phyloP scores from a whole-genome alignment of 257 asterid genomes.

The Capsicum chinense region DNA sequence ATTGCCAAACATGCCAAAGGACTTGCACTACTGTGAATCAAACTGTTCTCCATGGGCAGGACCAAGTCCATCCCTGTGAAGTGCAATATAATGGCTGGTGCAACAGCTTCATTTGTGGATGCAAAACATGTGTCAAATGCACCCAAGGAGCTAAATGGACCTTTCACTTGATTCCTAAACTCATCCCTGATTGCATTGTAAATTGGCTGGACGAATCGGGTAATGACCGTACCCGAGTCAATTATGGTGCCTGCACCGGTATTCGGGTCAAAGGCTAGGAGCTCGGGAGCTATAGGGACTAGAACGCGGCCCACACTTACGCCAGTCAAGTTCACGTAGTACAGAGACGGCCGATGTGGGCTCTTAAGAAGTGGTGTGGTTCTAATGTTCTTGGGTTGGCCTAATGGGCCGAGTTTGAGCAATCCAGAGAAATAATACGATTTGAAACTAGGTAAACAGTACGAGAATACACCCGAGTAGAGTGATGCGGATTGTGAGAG shows the following conservation, averaged over 20 bases:
- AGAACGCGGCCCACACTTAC: conserved; percentile 72
- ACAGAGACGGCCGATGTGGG: conserved; percentile 81
- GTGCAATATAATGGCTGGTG: conserved; percentile 62
- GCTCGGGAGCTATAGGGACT: conserved; percentile 63
- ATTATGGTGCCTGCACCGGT: conserved; percentile 86
- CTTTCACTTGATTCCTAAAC: conserved; percentile 62
- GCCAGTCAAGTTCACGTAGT: conserved; percentile 85
- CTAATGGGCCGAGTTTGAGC: conserved; percentile 77
- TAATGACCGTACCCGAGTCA: conserved; percentile 92
- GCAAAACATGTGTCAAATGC: conserved; percentile 87
- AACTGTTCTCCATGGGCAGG: conserved; percentile 73
- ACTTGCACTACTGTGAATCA: conserved; percentile 88
- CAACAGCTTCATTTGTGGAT: conserved; percentile 57
- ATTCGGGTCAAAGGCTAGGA: conserved; percentile 60
- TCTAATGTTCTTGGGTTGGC: conserved; percentile 73
- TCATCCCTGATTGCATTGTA: conserved; percentile 67
- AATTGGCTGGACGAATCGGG: conserved; percentile 68
- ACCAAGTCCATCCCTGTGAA: conserved; percentile 68
- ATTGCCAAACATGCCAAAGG: conserved; percentile 78
- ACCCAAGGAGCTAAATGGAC: conserved; percentile 69
- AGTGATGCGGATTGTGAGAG: conserved; percentile 68
- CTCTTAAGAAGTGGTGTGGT: conserved; percentile 80
- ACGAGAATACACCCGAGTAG: conserved; percentile 77
- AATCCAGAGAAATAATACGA: conserved; percentile 89
- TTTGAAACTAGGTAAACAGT: conserved; percentile 82